Evolutionary conservation across 768 basidiomycete genomes (phyloP).

Genomic region (Pulveroboletus sp.): DNA sequence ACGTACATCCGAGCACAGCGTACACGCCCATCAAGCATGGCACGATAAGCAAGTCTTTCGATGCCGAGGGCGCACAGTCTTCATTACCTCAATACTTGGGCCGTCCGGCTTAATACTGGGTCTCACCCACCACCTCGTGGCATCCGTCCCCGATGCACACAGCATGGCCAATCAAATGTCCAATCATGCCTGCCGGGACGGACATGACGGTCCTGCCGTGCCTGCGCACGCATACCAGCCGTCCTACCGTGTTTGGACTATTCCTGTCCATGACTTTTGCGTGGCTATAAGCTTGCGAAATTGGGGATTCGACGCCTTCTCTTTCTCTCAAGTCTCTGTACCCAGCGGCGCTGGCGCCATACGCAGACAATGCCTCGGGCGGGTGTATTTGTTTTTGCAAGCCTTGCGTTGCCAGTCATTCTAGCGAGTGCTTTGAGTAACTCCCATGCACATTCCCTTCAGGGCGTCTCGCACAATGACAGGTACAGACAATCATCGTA

Average conservation of each 20-base stretch:
- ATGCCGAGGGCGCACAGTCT: constrained; percentile 12
- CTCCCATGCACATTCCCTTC: constrained; percentile 48
- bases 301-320: constrained; percentile 2
- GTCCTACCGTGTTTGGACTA: constrained; percentile 19
- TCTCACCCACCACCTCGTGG: constrained; percentile 12
- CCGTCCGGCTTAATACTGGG: not conserved
- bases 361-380: constrained; percentile 20
- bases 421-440: constrained; percentile 24
- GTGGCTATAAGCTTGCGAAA: constrained; percentile 22
- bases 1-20: not conserved
- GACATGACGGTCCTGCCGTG: constrained; percentile 19
- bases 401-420: constrained; percentile 13
- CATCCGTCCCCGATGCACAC: constrained; percentile 3
- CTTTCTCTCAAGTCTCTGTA: constrained; percentile 9
- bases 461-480: constrained; percentile 43
- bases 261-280: constrained; percentile 17
- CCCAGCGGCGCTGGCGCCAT: constrained; percentile 13
- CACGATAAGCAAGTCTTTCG: constrained; percentile 5
- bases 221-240: constrained; percentile 17
- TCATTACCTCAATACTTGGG: constrained; percentile 20
- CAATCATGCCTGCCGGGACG: constrained; percentile 5
- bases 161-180: too few relatives aligned
- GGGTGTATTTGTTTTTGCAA: constrained; percentile 16
- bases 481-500: constrained; percentile 63
- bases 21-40: constrained; percentile 19